Evolutionary conservation across 2,329 filamentous ascomycete species (phyloP).

Genomic region (Rugonectria rugulosa): DNA sequence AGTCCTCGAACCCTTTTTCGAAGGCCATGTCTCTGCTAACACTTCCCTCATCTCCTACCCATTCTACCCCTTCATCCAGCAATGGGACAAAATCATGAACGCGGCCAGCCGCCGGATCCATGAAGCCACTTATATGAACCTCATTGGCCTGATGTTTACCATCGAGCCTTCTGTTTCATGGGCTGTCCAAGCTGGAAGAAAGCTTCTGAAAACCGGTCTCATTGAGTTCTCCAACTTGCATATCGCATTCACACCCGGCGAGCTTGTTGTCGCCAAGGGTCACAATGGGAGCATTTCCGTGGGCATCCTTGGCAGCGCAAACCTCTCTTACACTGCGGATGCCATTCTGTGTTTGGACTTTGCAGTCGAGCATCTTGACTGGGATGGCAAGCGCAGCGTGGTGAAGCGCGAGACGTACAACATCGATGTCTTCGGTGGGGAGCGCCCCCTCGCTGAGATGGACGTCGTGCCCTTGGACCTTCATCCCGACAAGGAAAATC

Average conservation of each 20-base stretch:
- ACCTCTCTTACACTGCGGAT: background rate
- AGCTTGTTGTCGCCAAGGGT: background rate
- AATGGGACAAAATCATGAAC: background rate
- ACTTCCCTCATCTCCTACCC: background rate
- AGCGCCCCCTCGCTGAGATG: background rate
- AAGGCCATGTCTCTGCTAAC: background rate
- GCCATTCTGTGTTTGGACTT: background rate
- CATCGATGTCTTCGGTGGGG: background rate
- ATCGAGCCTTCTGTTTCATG: background rate
- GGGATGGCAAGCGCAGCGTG: background rate
- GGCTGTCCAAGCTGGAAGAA: background rate
- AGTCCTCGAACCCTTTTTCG: background rate
- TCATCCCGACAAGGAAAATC: background rate
- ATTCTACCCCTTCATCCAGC: slow-evolving; percentile 3
- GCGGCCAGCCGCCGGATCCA: background rate
- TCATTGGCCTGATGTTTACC: background rate
- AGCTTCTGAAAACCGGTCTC: background rate
- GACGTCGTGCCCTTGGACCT: background rate
- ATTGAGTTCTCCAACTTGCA: background rate
- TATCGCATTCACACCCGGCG: background rate
- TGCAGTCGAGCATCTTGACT: background rate
- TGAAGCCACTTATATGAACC: too few species aligned
- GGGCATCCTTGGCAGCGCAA: background rate
- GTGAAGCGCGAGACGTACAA: background rate
- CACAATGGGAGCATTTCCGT: background rate